These are phyloP conservation scores for Rhodotorula paludigena DNA, from an alignment of 768 basidiomycete genomes.

Conservation along the genomic window DNA sequence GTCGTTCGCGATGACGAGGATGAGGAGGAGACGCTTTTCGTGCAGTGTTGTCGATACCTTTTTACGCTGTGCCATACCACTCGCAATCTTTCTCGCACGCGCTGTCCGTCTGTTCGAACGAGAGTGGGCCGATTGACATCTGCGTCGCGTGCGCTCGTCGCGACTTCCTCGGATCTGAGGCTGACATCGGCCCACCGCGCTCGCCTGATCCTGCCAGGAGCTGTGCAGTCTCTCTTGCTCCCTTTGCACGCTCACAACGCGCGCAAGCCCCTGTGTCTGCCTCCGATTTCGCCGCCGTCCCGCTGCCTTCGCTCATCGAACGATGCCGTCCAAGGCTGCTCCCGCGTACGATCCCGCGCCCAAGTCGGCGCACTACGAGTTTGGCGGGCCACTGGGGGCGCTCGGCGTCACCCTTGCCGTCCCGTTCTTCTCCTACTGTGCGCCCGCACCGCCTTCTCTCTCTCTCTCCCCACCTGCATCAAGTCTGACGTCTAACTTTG, in stretches of 20 bases:
- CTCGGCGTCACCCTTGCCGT: constrained; percentile 60
- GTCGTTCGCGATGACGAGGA: no score
- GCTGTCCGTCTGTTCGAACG: neutral
- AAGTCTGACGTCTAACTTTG: constrained; percentile 60
- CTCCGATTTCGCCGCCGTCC: neutral
- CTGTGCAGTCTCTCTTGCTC: no score
- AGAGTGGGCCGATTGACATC: neutral
- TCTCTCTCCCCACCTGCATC: constrained; percentile 46
- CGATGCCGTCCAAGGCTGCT: neutral
- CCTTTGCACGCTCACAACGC: neutral
- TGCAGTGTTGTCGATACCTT: neutral
- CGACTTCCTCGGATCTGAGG: no score
- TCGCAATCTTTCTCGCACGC: neutral
- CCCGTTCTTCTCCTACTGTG: constrained; percentile 69
- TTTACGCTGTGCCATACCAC: neutral
- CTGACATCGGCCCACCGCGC: no score
- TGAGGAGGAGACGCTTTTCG: no score
- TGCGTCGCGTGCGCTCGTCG: neutral
- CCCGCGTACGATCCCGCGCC: constrained; percentile 48
- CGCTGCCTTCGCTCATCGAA: neutral
- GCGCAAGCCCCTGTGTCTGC: neutral
- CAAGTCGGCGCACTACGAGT: constrained; percentile 68
- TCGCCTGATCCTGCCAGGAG: no score
- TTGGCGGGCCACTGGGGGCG: constrained; percentile 75
- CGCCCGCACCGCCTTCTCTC: constrained; percentile 55